Base-by-base conservation (phyloP, 345 rosid genomes). In the Rhizophora mangle region DNA sequence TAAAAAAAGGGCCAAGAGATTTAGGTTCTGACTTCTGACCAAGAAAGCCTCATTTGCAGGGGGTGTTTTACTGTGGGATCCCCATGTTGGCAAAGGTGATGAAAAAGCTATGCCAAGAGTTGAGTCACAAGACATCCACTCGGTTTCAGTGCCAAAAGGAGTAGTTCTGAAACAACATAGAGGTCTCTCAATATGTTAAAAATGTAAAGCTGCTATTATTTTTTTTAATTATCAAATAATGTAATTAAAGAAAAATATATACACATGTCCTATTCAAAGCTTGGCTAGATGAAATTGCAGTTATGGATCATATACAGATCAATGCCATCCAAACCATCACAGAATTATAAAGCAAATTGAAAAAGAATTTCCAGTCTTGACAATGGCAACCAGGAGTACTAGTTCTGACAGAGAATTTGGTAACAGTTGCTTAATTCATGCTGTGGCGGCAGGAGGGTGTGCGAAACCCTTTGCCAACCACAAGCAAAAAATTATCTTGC, bases 121-220 rank as follows among this genome's bases (percentile, higher is more conserved):
- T 88, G 69, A 92, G 74, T 76, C 89, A 83, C 75, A 85, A 74
- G 81, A 92, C 96, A 79, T 77, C 87, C 27, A 87, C 99, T 3
- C 72, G 91, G 32, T 95, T 95, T 7, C 94, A 90, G 73, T 95
- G 92, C 75, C 99, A 88, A 82, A 92, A 95, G 71, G 98, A 95
- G 79, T 80, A 85, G 75, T 95, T 90, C 90, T 95, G 76, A 86
- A 63, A 60, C 27, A 34, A 34, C 37, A 34, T 26, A n/a, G 66
- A 46, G 65, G 20, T 54, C 60, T 64, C 56, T 60, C 30, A 43
- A 22, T 55, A 63, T 69, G 54, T 21, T 31, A n/a, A 21, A 43
- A 43, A 11, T 43, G 49, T 11, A 13, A 43, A 59, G 64, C 59
- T 11, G 10, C 55, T 8, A 5, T 63, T 52, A 16, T 26, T 43